Evolutionary conservation across 768 basidiomycete species (phyloP).

Genomic region (Suillus variegatus): DNA sequence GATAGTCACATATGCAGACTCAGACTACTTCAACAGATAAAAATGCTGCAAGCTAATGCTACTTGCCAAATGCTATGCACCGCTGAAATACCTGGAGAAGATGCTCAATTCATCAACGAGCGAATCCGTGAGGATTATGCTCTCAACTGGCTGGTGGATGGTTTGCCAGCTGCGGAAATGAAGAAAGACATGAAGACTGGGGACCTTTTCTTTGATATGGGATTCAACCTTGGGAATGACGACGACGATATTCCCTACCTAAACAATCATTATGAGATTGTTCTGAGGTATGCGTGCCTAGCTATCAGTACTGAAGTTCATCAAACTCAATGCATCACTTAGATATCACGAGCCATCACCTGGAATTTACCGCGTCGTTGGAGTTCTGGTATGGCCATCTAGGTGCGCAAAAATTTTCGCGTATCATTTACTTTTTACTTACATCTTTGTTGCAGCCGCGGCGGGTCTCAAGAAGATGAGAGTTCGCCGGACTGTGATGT

Average conservation of each 20-base stretch:
- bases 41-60: slow-evolving; percentile 75
- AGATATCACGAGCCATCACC: slow-evolving; percentile 82
- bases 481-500: slow-evolving; percentile 53
- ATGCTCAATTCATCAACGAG: slow-evolving; percentile 88
- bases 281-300: slow-evolving; percentile 54
- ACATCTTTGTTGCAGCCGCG: slow-evolving; percentile 48
- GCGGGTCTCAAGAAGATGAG: slow-evolving; percentile 51
- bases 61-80: slow-evolving; percentile 80
- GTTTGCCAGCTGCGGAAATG: slow-evolving; percentile 92
- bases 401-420: slow-evolving; percentile 31
- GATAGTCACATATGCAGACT: slow-evolving; percentile 12
- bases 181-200: slow-evolving; percentile 75
- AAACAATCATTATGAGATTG: slow-evolving; percentile 93
- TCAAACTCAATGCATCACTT: slow-evolving; percentile 15
- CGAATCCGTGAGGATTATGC: slow-evolving; percentile 92
- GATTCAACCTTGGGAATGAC: slow-evolving; percentile 87
- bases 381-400: slow-evolving; percentile 83
- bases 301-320: slow-evolving; percentile 2
- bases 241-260: slow-evolving; percentile 68
- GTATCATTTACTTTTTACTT: not conserved
- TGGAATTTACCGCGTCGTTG: slow-evolving; percentile 83
- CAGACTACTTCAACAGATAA: slow-evolving; percentile 50
- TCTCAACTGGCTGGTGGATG: slow-evolving; percentile 93
- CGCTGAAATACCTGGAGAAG: slow-evolving; percentile 58
- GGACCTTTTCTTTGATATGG: slow-evolving; percentile 91